A percentile compares a stretch with the other conserved stretches of the same genome.
Evolutionary conservation across 768 basidiomycete species (phyloP).

Genomic region (Lenzites betulinus): DNA sequence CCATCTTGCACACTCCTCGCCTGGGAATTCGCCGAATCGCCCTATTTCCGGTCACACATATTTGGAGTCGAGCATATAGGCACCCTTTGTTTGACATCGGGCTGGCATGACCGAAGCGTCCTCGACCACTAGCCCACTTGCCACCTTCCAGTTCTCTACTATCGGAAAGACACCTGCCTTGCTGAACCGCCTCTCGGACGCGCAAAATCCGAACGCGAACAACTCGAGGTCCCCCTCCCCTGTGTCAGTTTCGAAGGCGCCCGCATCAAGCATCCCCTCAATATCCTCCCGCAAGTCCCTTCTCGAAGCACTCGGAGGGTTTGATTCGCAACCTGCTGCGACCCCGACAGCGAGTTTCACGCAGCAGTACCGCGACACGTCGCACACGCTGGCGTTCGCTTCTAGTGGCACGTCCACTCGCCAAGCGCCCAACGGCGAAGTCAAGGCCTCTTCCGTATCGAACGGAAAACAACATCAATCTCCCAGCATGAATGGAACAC

Average conservation of each 20-base stretch:
- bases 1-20: background rate
- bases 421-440: background rate
- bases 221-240: constrained; percentile 8
- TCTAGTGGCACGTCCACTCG: background rate
- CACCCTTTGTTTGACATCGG: background rate
- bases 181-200: constrained; percentile 49
- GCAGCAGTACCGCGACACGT: background rate
- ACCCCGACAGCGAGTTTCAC: background rate
- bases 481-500: background rate
- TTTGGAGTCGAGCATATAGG: background rate
- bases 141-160: constrained; percentile 49
- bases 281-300: constrained; percentile 24
- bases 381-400: background rate
- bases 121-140: constrained; percentile 28
- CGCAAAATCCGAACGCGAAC: constrained; percentile 19
- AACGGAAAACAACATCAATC: background rate
- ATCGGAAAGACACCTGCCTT: constrained; percentile 59
- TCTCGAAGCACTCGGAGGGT: constrained; percentile 3
- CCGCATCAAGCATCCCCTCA: background rate
- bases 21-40: background rate
- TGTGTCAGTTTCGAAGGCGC: background rate
- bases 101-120: constrained; percentile 4
- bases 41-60: background rate
- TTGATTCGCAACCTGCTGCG: background rate
- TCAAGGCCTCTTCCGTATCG: background rate